These are phyloP conservation scores for Grosmannia huntii DNA, from an alignment of 2,329 filamentous ascomycete genomes.

Conservation along the genomic window DNA sequence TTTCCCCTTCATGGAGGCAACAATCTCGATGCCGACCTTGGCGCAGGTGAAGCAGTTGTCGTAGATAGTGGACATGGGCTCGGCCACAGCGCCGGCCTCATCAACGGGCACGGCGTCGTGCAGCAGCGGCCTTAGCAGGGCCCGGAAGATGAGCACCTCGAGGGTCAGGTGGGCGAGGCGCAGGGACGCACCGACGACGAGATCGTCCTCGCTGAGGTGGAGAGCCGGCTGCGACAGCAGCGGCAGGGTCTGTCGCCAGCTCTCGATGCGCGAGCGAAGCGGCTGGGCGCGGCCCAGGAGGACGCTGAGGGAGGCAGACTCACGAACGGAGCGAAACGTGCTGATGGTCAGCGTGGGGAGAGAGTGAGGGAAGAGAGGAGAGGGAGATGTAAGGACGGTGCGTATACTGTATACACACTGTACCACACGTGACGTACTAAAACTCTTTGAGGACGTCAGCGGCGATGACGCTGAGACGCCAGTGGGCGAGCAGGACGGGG, in stretches of 20 bases:
- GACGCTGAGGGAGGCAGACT: constrained; percentile 4
- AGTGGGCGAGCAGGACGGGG: constrained; percentile 13
- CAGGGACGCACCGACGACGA: constrained; percentile 13
- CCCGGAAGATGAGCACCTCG: constrained; percentile 16
- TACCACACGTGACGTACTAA: constrained; percentile 9
- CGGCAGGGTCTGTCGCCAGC: constrained; percentile 16
- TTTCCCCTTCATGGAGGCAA: constrained; percentile 12
- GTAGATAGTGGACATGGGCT: constrained; percentile 15
- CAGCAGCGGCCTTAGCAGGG: constrained; percentile 14
- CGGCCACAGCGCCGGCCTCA: constrained; percentile 5
- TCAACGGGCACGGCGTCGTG: constrained; percentile 2
- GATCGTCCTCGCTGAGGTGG: constrained; percentile 13
- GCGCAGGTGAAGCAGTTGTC: constrained; percentile 15
- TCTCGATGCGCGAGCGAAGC: constrained; percentile 14
- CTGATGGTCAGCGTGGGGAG: neutral
- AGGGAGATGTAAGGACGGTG: neutral
- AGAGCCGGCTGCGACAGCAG: constrained; percentile 13
- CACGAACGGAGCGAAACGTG: constrained; percentile 7
- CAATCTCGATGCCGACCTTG: constrained; percentile 13
- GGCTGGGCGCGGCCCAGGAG: constrained; percentile 14
- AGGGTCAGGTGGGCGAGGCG: constrained; percentile 15
- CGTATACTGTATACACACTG: neutral
- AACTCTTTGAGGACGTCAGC: constrained; percentile 15
- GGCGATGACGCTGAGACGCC: constrained; percentile 12
- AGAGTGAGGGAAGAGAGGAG: neutral